Evolutionary conservation across 2,329 filamentous ascomycete species (phyloP).

Genomic region (Botrytis sinoallii): DNA sequence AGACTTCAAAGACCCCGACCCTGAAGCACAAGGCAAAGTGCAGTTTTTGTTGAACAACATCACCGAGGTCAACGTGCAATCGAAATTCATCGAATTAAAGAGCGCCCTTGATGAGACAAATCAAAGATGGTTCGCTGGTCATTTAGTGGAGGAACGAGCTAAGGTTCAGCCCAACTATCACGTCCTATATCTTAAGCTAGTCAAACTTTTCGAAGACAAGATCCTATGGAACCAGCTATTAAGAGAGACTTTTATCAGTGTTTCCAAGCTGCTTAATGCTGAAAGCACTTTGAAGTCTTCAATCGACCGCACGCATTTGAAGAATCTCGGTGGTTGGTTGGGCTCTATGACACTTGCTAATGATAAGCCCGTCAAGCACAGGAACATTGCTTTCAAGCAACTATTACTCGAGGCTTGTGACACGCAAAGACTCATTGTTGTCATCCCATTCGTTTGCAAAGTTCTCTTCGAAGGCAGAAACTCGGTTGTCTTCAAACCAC

Average conservation of each 20-base stretch:
- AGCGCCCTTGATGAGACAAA: conserved; percentile 76
- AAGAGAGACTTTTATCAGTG: conserved; percentile 85
- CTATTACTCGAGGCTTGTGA: conserved; percentile 91
- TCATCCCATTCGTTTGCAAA: conserved; percentile 97
- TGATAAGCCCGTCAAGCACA: conserved; percentile 92
- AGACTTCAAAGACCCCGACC: conserved; percentile 76
- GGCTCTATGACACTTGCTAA: conserved; percentile 89
- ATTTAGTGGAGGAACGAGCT: conserved; percentile 91
- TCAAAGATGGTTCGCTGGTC: conserved; percentile 94
- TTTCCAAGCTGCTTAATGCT: conserved; percentile 83
- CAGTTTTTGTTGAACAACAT: conserved; percentile 97
- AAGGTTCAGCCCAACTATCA: conserved; percentile 98
- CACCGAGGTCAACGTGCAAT: conserved; percentile 80
- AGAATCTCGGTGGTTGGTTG: conserved; percentile 92
- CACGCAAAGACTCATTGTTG: conserved; percentile 83
- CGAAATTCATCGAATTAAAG: conserved; percentile 78
- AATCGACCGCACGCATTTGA: conserved; percentile 81
- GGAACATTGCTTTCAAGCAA: conserved; percentile 96
- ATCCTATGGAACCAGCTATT: conserved; percentile 84
- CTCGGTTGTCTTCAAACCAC: conserved; percentile 87
- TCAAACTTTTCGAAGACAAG: conserved; percentile 77
- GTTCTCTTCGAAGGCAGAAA: conserved; percentile 79
- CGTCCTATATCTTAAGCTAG: conserved; percentile 82
- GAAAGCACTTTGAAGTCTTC: conserved; percentile 81
- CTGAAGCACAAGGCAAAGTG: conserved; percentile 86